Conservation (phyloP, 2,329 filamentous ascomycete genomes). For the Xylaria sp. region DNA sequence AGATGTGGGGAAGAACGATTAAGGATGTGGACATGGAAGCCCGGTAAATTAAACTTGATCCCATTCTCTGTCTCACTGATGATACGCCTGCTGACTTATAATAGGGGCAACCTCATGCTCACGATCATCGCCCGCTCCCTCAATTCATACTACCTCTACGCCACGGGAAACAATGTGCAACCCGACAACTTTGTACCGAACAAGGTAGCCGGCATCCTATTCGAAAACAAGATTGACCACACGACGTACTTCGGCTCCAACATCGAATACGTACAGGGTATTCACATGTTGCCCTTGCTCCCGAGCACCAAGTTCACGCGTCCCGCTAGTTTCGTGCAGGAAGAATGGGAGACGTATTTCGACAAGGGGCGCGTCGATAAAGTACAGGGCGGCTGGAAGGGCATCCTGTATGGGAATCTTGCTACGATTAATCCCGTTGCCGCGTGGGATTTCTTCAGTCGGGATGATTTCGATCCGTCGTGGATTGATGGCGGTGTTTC, state of each 20-base stretch:
- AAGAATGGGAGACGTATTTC: slow-evolving; percentile 84
- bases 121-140: slow-evolving; percentile 69
- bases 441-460: slow-evolving; percentile 71
- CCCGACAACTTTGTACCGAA: slow-evolving; percentile 76
- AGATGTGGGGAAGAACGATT: slow-evolving; percentile 84
- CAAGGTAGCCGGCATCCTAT: slow-evolving; percentile 66
- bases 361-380: slow-evolving; percentile 57
- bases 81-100: slow-evolving; percentile 14
- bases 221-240: slow-evolving; percentile 94
- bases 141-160: slow-evolving; percentile 77
- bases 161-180: slow-evolving; percentile 60
- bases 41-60: slow-evolving; percentile 40
- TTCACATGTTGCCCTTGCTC: slow-evolving; percentile 66
- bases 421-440: slow-evolving; percentile 67
- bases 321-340: slow-evolving; percentile 60
- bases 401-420: slow-evolving; percentile 76
- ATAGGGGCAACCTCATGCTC: slow-evolving; percentile 73
- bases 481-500: slow-evolving; percentile 80
- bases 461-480: slow-evolving; percentile 56
- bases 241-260: slow-evolving; percentile 79
- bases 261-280: slow-evolving; percentile 67
- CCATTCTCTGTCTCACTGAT: neutral
- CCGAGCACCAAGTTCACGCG: slow-evolving; percentile 62
- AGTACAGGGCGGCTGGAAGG: slow-evolving; percentile 75
- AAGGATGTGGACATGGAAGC: slow-evolving; percentile 77